Evolutionary conservation across 139 green algal species (phyloP).

Genomic region (Gonium pectorale): DNA sequence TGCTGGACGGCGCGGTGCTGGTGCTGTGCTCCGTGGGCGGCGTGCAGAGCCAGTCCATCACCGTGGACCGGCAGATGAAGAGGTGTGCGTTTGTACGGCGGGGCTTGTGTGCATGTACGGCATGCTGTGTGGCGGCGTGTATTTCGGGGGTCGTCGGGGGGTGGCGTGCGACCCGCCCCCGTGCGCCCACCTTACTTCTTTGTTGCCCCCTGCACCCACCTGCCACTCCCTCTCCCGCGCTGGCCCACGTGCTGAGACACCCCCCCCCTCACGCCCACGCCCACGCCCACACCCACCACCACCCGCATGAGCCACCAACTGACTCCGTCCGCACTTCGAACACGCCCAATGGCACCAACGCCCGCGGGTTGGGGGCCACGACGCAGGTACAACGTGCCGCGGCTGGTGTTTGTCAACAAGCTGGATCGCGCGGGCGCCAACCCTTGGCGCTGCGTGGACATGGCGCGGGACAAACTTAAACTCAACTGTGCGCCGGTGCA

Average conservation of each 20-base stretch:
- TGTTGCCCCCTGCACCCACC: no score
- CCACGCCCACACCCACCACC: no score
- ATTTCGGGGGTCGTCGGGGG: background rate
- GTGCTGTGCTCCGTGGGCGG: constrained; percentile 95
- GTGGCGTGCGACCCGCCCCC: no score
- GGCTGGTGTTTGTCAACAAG: constrained; percentile 97
- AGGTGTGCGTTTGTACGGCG: constrained; percentile 14
- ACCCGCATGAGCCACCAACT: no score
- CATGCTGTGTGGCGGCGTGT: background rate
- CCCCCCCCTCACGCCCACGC: no score
- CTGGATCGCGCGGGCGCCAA: constrained; percentile 87
- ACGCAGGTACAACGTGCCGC: constrained; percentile 89
- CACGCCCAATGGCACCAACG: no score
- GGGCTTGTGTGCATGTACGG: background rate
- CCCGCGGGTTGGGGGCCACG: no score
- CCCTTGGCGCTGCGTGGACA: constrained; percentile 87
- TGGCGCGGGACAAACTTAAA: constrained; percentile 87
- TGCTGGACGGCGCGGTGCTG: constrained; percentile 97
- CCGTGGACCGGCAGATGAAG: constrained; percentile 97
- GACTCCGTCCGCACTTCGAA: no score
- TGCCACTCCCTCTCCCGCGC: no score
- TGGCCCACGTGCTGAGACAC: no score
- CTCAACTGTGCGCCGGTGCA: constrained; percentile 93
- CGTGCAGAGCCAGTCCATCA: constrained; percentile 95
- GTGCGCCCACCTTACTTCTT: no score